Base-by-base conservation (phyloP, 192 early-diverging fungal genomes). In the Spizellomyces sp. region DNA sequence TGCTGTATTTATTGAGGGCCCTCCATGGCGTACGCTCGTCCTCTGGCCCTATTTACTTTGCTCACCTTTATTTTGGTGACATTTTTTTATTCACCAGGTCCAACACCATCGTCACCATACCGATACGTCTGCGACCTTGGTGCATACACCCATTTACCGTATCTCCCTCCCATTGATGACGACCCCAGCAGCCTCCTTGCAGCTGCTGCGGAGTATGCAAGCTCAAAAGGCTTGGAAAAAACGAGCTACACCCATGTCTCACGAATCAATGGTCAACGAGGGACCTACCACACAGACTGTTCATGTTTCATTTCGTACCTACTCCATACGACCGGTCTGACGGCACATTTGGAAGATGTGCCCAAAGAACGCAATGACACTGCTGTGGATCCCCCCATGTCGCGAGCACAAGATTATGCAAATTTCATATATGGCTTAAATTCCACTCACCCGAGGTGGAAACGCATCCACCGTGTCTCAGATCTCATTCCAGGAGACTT, bases 251-350 rank as follows among this genome's bases (percentile, higher is more conserved):
- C 70, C n/a, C 70, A 72, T 45, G 45, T 64, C 41, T 72, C 70
- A 15, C 12, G 44, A 8, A 72, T 72, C 22, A 47, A 72, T 44
- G 60, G 60, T 8, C n/a, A 2, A 12, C 21, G 8, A 15, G 70
- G 70, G 22, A n/a, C 42, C 12, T 64, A 57, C 21, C 46, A 64
- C 45, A 72, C 70, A 4, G 70, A 72, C 54, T 72, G 70, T 27
- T 72, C 70, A 6, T 72, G 70, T 64, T 45, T 72, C 22, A 5
- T 72, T 27, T 72, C 70, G 21, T 72, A 72, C 27, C 48, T 72
- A 12, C 62, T 72, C 7, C 0, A 64, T 45, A 56, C 15, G 27
- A 45, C 21, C 21, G 62, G 62, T 9, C 62, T 72, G 7, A 8
- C 12, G 9, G 19, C 6, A 22, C 43, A 44, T 8, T 65, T 72